Conservation (phyloP, 2,329 filamentous ascomycete genomes). For the Paramyrothecium sp. region DNA sequence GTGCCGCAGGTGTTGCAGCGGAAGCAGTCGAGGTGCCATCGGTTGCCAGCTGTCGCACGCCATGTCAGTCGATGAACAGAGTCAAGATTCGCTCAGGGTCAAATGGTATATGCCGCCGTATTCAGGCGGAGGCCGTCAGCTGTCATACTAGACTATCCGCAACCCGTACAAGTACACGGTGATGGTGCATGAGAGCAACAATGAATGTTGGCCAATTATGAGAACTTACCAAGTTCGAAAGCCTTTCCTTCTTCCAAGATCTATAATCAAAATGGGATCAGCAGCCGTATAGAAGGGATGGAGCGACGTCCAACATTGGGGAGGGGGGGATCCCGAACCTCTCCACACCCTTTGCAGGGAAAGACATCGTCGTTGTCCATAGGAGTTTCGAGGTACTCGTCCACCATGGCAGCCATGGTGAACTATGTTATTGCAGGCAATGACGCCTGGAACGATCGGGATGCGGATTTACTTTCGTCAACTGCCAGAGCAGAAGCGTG, state of each 20-base stretch:
- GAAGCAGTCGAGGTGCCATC: conserved; percentile 99
- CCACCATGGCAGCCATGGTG: conserved; percentile 50
- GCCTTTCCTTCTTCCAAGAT: conserved; percentile 98
- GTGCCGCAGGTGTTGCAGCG: conserved; percentile 94
- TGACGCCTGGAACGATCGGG: not conserved
- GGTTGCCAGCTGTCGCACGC: conserved; percentile 70
- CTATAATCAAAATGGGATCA: conserved; percentile 41
- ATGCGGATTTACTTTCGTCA: not conserved
- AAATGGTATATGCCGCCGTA: conserved; percentile 2
- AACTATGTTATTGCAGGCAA: conserved; percentile 10
- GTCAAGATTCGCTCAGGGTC: conserved; percentile 10
- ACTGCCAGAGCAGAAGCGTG: too few species aligned
- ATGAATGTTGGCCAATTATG: not conserved
- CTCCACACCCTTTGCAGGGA: conserved; percentile 90
- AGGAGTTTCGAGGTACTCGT: conserved; percentile 62
- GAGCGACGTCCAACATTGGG: not conserved
- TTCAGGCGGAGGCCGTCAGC: too few species aligned
- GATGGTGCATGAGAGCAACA: too few species aligned
- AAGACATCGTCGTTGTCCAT: conserved; percentile 81
- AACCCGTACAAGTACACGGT: too few species aligned
- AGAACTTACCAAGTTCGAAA: conserved; percentile 84
- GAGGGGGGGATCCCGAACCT: conserved; percentile 54
- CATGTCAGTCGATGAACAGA: conserved; percentile 23
- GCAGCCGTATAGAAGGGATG: conserved; percentile 4
- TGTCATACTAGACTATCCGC: too few species aligned